phyloP scores from a whole-genome alignment of 1,284 basidiomycete genomes.

The Ustilago tritici region DNA sequence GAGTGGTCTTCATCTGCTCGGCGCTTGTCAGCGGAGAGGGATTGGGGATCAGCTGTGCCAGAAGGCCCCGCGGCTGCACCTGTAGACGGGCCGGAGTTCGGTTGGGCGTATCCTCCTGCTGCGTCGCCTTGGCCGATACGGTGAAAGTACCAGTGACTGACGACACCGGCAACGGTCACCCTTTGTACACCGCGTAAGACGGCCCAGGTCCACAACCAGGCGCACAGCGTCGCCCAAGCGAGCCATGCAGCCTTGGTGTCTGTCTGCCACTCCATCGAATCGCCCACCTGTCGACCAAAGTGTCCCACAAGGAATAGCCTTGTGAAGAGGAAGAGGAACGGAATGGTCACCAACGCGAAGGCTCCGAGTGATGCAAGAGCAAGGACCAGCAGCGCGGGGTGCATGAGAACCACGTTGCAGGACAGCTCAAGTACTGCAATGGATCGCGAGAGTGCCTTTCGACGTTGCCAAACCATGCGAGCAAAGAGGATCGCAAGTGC shows the following conservation, averaged over 20 bases:
- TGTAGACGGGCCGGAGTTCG: background rate
- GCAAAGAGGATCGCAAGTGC: slow-evolving; percentile 79
- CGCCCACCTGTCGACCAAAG: slow-evolving; percentile 47
- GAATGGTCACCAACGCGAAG: slow-evolving; percentile 81
- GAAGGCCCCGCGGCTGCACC: slow-evolving; percentile 16
- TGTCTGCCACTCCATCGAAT: slow-evolving; percentile 77
- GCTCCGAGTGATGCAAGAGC: slow-evolving; percentile 82
- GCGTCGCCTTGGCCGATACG: slow-evolving; percentile 34
- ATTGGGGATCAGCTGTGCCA: slow-evolving; percentile 5
- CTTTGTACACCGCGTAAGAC: slow-evolving; percentile 84
- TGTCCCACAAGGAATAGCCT: slow-evolving; percentile 74
- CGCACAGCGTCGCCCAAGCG: slow-evolving; percentile 76
- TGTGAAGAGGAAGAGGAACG: slow-evolving; percentile 83
- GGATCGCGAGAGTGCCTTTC: slow-evolving; percentile 74
- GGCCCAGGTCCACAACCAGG: slow-evolving; percentile 93
- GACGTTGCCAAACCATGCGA: slow-evolving; percentile 77
- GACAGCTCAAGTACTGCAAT: slow-evolving; percentile 84
- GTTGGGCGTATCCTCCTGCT: background rate
- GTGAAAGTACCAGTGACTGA: slow-evolving; percentile 92
- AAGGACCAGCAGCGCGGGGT: slow-evolving; percentile 84
- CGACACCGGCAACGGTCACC: slow-evolving; percentile 82
- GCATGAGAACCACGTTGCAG: slow-evolving; percentile 80
- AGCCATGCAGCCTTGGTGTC: slow-evolving; percentile 85
- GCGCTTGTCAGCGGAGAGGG: slow-evolving; percentile 34
- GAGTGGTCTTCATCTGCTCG: slow-evolving; percentile 40